Conservation (phyloP, 192 early-diverging fungal species). For the Linnemannia zychae region DNA sequence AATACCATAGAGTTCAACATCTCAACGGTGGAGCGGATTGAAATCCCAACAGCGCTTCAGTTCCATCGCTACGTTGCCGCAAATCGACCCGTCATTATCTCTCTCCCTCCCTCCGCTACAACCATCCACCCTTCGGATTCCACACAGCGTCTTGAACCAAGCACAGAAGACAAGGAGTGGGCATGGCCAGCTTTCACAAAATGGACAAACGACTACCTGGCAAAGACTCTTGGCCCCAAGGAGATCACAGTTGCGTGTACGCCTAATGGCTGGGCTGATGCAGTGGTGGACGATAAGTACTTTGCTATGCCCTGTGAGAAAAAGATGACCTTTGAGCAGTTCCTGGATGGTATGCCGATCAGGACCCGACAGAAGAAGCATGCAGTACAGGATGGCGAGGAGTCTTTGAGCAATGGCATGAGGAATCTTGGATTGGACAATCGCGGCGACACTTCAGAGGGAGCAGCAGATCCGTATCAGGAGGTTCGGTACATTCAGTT, state of each 20-base stretch:
- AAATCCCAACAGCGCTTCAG: conserved; percentile 58
- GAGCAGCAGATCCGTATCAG: conserved; percentile 26
- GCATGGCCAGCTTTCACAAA: conserved; percentile 59
- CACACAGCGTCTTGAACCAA: conserved; percentile 15
- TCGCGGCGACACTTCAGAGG: not conserved
- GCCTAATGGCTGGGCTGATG: conserved; percentile 61
- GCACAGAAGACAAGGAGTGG: conserved; percentile 27
- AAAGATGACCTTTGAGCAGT: conserved; percentile 61
- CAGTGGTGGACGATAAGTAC: conserved; percentile 61
- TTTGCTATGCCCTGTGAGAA: conserved; percentile 65
- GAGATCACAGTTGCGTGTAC: conserved; percentile 63
- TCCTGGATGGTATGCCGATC: conserved; percentile 56
- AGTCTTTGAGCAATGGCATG: not conserved
- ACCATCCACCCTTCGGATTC: conserved; percentile 17
- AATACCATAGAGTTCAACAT: conserved; percentile 37
- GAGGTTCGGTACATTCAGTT: conserved; percentile 63
- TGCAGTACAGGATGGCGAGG: not conserved
- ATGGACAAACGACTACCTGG: conserved; percentile 66
- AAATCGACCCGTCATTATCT: conserved; percentile 61
- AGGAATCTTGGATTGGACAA: not conserved
- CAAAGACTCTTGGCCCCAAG: conserved; percentile 36
- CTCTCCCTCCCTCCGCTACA: conserved; percentile 27
- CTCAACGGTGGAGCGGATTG: conserved; percentile 44
- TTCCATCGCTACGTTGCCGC: conserved; percentile 59
- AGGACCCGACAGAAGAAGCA: conserved; percentile 13